Evolutionary conservation across 441 rosid species (phyloP), one percentile per base, ranked within the genome.

Genomic region (Jatropha multifida): DNA sequence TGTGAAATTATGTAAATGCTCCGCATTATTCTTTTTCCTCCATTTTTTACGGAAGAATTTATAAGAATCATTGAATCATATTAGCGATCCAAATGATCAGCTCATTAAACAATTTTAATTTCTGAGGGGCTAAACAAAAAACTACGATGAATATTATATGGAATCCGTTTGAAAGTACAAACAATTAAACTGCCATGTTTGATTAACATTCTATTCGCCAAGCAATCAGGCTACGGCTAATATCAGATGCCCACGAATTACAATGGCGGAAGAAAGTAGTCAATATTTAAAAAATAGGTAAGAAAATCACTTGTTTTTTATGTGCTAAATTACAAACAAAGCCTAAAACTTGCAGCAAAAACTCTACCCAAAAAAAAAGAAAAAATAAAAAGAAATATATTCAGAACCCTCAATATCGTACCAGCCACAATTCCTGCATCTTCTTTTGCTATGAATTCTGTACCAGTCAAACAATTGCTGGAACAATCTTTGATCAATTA

Each of bases 401-500:
- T 5, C 32, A 54, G 40, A 55, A 69, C 3, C 37, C 32, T 23
- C 20, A 42, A 54, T 15, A 37, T 1, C 13, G 23, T 11, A 38
- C 69, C 64, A 58, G 71, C 52, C 46, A 52, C 65, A 23, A 15
- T 14, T 49, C 48, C 64, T 42, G 77, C 69, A 49, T 67, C 67
- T 62, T 32, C 2, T 32, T 54, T 66, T 58, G 23, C 48, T 7
- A 54, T 40, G 14, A 55, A 37, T 65, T 48, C 61, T 13, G 54
- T 18, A 20, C 38, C 65, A 18, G 40, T 59, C 37, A 1, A n/a
- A 60, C 44, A 71, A 60, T 76, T 46, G 26, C 32, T 4, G 5
- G 41, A 67, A 62, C 56, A 76, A 46, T 37, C 26, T 54, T 74
- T 63, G 65, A 72, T 56, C 61, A 70, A 59, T 52, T 10, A 61